Evolutionary conservation across 768 basidiomycete genomes (phyloP), one percentile per base, ranked within the genome.

Genomic region (Lepiota venenata): DNA sequence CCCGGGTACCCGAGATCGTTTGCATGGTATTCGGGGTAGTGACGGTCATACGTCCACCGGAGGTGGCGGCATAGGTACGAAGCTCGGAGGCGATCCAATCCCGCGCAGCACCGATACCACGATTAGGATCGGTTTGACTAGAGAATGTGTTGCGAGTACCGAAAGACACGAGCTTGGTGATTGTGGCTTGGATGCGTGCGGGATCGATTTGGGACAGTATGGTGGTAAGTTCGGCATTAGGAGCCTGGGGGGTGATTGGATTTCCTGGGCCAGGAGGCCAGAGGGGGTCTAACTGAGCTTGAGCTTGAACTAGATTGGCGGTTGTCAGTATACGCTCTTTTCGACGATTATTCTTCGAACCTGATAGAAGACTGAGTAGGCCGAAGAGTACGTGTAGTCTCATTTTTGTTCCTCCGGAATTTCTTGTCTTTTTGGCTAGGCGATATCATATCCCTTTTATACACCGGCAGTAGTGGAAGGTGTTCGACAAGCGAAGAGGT

Each of bases 121-220:
- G 74, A 9, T 64, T 61, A 15, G 80, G 77, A 59, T 81, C 74
- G 4, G 79, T 80, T 63, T 81, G 79, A 59, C 62, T 78, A 25
- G 80, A 81, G 40, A 75, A 69, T 25, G 80, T 82, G 66, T 75
- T 72, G 9, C 80, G 72, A 16, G 80, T 83, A 16, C 80, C 81
- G 58, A 82, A 81, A 18, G 79, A 77, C 44, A 77, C 76, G 35
- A 83, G 78, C 60, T 79, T 79, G 43, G 64, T 64, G 58, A 82
- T 80, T 47, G 69, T 82, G 20, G 71, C 65, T 55, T 78, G 56
- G 49, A 82, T 74, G 22, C 76, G 74, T 14, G 62, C 61, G 1
- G 75, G 68, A 58, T 78, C 74, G 56, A 83, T 72, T 55, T 75
- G 63, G n/a, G 68, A 63, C 60, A 82, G 73, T 58, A 81, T 80